These are phyloP conservation scores for Hydrangea macrophylla DNA, from an alignment of 148 eudicot genomes.

Conservation along the genomic window DNA sequence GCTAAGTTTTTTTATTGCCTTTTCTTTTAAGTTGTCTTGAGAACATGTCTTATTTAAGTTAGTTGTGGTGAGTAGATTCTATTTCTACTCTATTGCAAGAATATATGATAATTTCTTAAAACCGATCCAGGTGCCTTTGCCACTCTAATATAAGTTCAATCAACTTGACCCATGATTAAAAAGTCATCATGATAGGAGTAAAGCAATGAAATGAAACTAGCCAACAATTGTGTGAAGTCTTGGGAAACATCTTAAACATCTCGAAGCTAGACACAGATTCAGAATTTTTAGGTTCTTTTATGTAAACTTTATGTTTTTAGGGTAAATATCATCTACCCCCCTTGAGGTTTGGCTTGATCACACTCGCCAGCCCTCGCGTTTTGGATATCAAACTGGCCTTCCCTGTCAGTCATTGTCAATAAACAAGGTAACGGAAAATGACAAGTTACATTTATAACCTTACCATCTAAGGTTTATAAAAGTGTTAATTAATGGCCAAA, in stretches of 20 bases:
- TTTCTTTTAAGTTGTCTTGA: background rate
- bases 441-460: too few species aligned
- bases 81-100: background rate
- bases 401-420: too few species aligned
- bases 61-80: background rate
- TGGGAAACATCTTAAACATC: background rate
- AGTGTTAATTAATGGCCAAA: too few species aligned
- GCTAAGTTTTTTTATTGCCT: background rate
- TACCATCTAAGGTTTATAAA: too few species aligned
- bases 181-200: background rate
- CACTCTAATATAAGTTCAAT: background rate
- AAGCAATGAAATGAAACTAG: background rate
- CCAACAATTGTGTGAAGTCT: background rate
- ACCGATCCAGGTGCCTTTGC: background rate
- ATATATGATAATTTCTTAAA: background rate
- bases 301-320: too few species aligned
- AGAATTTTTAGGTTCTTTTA: too few species aligned
- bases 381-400: too few species aligned
- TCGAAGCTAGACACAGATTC: background rate
- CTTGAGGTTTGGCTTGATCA: too few species aligned
- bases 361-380: too few species aligned
- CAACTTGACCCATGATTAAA: background rate
- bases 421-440: too few species aligned
- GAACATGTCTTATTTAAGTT: background rate
- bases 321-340: too few species aligned